These are phyloP conservation scores for Fusarium goolgardi DNA, from an alignment of 2,329 filamentous ascomycete species.

Conservation along the genomic window DNA sequence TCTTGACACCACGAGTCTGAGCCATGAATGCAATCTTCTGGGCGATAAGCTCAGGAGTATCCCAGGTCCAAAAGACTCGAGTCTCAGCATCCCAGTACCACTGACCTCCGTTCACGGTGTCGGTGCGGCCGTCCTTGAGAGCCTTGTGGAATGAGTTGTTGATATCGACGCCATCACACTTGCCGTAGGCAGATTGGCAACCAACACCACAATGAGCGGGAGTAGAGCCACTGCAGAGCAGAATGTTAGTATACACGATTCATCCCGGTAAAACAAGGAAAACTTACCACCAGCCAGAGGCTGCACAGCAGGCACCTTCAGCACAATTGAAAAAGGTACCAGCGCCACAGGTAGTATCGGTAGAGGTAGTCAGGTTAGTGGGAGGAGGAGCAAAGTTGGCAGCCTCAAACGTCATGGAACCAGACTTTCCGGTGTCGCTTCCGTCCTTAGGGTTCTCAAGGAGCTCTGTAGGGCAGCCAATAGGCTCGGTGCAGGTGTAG, in stretches of 20 bases:
- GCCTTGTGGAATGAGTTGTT: conserved; percentile 55
- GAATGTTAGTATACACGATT: neutral
- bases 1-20: conserved; percentile 56
- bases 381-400: conserved; percentile 45
- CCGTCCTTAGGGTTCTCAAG: conserved; percentile 70
- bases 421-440: conserved; percentile 64
- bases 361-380: conserved; percentile 33
- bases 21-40: conserved; percentile 61
- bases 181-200: conserved; percentile 38
- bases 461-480: conserved; percentile 69
- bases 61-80: conserved; percentile 66
- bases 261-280: fast-evolving
- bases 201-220: conserved; percentile 39
- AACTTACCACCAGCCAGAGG: conserved; percentile 43
- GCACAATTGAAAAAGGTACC: conserved; percentile 34
- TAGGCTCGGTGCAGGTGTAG: conserved; percentile 57
- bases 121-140: conserved; percentile 54
- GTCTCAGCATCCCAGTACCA: conserved; percentile 64
- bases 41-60: conserved; percentile 60
- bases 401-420: conserved; percentile 56
- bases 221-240: conserved; percentile 23
- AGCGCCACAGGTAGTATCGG: conserved; percentile 39
- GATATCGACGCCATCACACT: conserved; percentile 41
- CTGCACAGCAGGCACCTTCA: conserved; percentile 31
- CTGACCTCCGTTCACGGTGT: conserved; percentile 63